Evolutionary conservation across 139 green algal genomes (phyloP).

Genomic region (Haematococcus sp.): DNA sequence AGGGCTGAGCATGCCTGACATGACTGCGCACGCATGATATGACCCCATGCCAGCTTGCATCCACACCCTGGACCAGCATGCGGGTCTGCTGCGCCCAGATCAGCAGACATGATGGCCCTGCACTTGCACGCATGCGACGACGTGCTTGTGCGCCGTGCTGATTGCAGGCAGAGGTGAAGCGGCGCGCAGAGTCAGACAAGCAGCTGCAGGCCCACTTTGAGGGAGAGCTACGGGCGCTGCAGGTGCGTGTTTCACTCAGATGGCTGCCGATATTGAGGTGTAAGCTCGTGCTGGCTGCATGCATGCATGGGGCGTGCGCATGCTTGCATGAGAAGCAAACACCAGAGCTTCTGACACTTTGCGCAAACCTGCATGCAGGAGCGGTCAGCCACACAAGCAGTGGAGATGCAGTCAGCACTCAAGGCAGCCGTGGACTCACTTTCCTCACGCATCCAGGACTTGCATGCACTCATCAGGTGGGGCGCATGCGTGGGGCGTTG

Average conservation of each 20-base stretch:
- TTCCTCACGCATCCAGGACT: constrained; percentile 46
- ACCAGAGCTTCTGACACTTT: neutral
- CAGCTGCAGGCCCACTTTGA: constrained; percentile 66
- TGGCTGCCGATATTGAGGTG: neutral
- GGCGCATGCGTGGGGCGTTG: neutral
- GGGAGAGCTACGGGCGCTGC: constrained; percentile 32
- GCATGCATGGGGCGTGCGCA: neutral
- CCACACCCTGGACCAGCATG: too few relatives aligned
- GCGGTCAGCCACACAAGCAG: constrained; percentile 29
- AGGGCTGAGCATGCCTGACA: neutral
- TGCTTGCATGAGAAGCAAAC: constrained; percentile 35
- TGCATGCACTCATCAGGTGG: constrained; percentile 55
- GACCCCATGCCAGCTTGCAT: neutral
- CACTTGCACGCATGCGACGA: neutral
- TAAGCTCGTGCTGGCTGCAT: neutral
- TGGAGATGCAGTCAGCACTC: constrained; percentile 52
- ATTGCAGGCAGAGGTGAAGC: constrained; percentile 56
- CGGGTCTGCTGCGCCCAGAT: too few relatives aligned
- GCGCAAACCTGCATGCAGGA: constrained; percentile 27
- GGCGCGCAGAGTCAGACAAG: constrained; percentile 58
- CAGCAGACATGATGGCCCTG: neutral
- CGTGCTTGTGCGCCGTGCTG: too few relatives aligned
- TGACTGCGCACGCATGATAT: neutral
- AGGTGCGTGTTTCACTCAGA: constrained; percentile 7
- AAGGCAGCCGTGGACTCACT: constrained; percentile 63